Percentiles rank a stretch among this genome's conserved stretches.
Evolutionary conservation across 805 yeast genomes (phyloP).

Genomic region (Lachancea fermentati): DNA sequence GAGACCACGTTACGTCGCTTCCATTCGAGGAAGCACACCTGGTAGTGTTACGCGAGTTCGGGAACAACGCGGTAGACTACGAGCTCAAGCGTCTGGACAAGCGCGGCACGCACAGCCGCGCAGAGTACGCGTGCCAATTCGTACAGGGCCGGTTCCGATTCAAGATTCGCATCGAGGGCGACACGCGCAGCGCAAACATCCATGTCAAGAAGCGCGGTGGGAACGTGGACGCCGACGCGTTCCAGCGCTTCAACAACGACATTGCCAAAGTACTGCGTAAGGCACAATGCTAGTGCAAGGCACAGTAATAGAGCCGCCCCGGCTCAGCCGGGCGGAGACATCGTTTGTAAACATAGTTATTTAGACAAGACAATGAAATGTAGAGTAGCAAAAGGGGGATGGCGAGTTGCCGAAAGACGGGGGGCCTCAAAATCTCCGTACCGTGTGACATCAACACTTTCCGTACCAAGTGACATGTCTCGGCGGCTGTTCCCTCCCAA

Average conservation of each 20-base stretch:
- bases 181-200: slow-evolving; percentile 10
- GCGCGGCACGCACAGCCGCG: slow-evolving; percentile 14
- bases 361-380: too few relatives aligned
- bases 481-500: too few relatives aligned
- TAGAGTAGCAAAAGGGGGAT: too few relatives aligned
- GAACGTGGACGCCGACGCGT: slow-evolving; percentile 13
- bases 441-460: too few relatives aligned
- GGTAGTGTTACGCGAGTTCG: slow-evolving; percentile 24
- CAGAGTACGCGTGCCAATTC: slow-evolving; percentile 29
- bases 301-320: too few relatives aligned
- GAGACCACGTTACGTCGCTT: slow-evolving; percentile 21
- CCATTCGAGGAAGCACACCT: slow-evolving; percentile 29
- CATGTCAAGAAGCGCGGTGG: slow-evolving; percentile 22
- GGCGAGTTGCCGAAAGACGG: too few relatives aligned
- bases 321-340: too few relatives aligned
- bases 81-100: slow-evolving; percentile 20
- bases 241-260: slow-evolving; percentile 21
- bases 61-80: slow-evolving; percentile 24
- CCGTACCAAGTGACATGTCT: too few relatives aligned
- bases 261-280: slow-evolving; percentile 16
- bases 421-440: too few relatives aligned
- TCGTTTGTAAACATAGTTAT: neutral
- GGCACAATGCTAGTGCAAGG: slow-evolving; percentile 7
- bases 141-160: slow-evolving; percentile 25
- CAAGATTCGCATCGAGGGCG: slow-evolving; percentile 21